A percentile compares a stretch with the other conserved stretches of the same genome.
Conservation (phyloP, 345 rosid genomes). For the Gossypium longicalyx region DNA sequence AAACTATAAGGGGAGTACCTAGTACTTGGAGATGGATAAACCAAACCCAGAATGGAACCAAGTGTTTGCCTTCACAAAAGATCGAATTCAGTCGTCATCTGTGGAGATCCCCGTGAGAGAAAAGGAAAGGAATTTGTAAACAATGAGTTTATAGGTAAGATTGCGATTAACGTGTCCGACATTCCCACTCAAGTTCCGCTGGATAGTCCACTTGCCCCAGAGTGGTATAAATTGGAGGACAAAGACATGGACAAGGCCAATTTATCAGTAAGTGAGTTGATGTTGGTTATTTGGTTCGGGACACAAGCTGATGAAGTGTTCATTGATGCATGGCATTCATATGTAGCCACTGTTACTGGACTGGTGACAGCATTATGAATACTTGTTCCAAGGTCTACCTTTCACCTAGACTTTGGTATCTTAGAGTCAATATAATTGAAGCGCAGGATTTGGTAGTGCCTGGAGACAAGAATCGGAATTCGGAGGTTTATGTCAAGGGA, state of each 20-base stretch:
- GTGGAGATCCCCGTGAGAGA: not conserved
- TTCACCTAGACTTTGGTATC: conserved; percentile 12
- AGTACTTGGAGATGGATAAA: not conserved
- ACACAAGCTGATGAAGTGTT: not conserved
- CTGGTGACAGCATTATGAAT: conserved; percentile 18
- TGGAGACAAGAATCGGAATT: conserved; percentile 46
- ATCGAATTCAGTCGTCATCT: not conserved
- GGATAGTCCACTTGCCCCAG: not conserved
- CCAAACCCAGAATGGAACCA: not conserved
- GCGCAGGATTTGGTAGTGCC: conserved; percentile 64
- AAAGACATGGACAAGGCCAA: too few species aligned
- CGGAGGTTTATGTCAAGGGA: conserved; percentile 61
- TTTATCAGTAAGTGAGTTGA: not conserved
- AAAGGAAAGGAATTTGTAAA: not conserved
- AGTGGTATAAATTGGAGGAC: not conserved
- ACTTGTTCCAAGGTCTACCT: conserved; percentile 72
- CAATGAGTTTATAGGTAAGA: not conserved
- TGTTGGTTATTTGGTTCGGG: not conserved
- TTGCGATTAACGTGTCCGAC: not conserved
- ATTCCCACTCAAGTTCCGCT: not conserved
- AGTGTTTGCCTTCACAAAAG: not conserved
- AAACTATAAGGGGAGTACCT: not conserved
- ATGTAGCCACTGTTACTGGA: not conserved
- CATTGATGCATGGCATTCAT: not conserved
- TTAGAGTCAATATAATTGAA: conserved; percentile 36